Evolutionary conservation across 2,329 filamentous ascomycete genomes (phyloP).

Genomic region (Penicillium capsulatum): DNA sequence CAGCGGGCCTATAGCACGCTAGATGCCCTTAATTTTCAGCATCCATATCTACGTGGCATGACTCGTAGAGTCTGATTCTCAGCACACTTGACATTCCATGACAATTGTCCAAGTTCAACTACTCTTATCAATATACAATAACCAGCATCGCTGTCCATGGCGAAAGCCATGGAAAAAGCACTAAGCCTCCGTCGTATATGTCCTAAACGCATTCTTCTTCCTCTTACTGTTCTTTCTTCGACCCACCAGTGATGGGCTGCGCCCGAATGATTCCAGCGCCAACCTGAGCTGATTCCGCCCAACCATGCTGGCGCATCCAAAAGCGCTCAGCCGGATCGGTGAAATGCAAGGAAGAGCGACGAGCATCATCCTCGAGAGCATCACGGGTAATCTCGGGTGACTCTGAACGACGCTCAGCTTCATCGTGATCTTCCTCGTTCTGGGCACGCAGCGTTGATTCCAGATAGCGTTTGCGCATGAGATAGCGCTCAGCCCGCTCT

Average conservation of each 20-base stretch:
- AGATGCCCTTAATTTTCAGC: too few species aligned
- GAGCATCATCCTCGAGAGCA: slow-evolving; percentile 43
- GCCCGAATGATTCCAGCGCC: slow-evolving; percentile 41
- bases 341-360: slow-evolving; percentile 32
- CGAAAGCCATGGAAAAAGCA: too few species aligned
- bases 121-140: too few species aligned
- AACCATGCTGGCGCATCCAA: slow-evolving; percentile 45
- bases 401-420: slow-evolving; percentile 15
- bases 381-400: slow-evolving; percentile 30
- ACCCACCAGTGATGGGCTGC: slow-evolving; percentile 18
- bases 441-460: slow-evolving; percentile 41
- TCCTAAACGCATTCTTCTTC: neutral
- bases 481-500: slow-evolving; percentile 74
- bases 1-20: too few species aligned
- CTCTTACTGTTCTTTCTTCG: slow-evolving; percentile 36
- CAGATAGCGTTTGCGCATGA: slow-evolving; percentile 73
- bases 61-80: too few species aligned
- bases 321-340: slow-evolving; percentile 37
- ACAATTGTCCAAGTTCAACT: too few species aligned
- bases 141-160: too few species aligned
- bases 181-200: too few species aligned
- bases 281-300: slow-evolving; percentile 40
- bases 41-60: too few species aligned
- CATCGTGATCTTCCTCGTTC: slow-evolving; percentile 21
- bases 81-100: too few species aligned